Percentiles rank a stretch among this genome's conserved stretches.
Conservation (phyloP, 2,329 filamentous ascomycete species). For the Juglanconis sp. region DNA sequence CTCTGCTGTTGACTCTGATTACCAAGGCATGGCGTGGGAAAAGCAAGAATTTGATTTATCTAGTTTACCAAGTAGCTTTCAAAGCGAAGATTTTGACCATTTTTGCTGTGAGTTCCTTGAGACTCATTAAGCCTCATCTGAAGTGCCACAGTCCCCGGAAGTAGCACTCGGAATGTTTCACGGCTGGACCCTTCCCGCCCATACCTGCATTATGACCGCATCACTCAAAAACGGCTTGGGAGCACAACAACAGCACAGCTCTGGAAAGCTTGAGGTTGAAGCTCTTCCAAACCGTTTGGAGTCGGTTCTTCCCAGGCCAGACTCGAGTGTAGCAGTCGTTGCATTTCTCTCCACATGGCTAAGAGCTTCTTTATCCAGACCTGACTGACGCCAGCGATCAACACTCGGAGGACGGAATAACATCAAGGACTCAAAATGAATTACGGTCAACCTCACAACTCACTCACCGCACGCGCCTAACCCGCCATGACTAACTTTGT, state of each 20-base stretch:
- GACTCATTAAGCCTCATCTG: background rate
- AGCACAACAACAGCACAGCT: background rate
- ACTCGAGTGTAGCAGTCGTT: background rate
- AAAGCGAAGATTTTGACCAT: background rate
- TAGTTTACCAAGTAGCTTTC: background rate
- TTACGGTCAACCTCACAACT: constrained; percentile 13
- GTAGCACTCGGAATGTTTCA: constrained; percentile 6
- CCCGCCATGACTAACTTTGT: background rate
- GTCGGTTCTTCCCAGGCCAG: background rate
- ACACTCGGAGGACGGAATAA: background rate
- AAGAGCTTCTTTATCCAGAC: background rate
- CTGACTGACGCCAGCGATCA: too few species aligned
- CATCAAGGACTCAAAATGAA: constrained; percentile 13
- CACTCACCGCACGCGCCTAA: background rate
- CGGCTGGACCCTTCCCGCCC: constrained; percentile 9
- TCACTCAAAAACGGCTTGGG: constrained; percentile 1
- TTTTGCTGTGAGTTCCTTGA: background rate
- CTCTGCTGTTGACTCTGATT: background rate
- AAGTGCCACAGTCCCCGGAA: background rate
- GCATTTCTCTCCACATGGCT: background rate
- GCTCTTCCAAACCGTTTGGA: background rate
- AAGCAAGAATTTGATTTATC: background rate
- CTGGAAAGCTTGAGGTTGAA: background rate
- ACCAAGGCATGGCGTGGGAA: background rate
- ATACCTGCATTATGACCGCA: constrained; percentile 12